Percentiles rank a stretch among this genome's conserved stretches.
phyloP scores from a whole-genome alignment of 495 filamentous ascomycete genomes.

The Penicillium roqueforti region DNA sequence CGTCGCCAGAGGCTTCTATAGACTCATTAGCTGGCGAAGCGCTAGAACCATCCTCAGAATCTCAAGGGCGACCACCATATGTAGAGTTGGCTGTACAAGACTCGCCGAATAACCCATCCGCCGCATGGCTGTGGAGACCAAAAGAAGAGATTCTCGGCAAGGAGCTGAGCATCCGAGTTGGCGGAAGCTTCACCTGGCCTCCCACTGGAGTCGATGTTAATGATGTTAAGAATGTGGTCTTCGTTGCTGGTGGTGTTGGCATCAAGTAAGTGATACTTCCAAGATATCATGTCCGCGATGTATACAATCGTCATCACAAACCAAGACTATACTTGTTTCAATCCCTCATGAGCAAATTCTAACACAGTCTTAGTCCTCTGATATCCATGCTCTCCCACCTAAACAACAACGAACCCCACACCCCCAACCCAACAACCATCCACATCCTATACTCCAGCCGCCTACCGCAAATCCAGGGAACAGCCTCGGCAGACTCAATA shows the following conservation, averaged over 20 bases:
- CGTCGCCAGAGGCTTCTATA: conserved; percentile 19
- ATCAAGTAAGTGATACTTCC: conserved; percentile 54
- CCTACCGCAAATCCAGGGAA: conserved; percentile 22
- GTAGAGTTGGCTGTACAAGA: conserved; percentile 73
- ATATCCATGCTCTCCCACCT: conserved; percentile 56
- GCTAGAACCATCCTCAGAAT: conserved; percentile 17
- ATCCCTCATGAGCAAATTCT: background rate
- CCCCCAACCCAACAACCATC: conserved; percentile 24
- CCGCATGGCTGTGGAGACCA: conserved; percentile 70
- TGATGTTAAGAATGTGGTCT: conserved; percentile 54
- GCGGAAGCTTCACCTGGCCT: conserved; percentile 78
- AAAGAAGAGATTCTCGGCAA: conserved; percentile 50
- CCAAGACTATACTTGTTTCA: background rate
- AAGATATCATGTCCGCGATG: background rate
- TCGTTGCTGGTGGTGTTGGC: conserved; percentile 80
- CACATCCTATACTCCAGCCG: conserved; percentile 45
- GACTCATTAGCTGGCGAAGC: conserved; percentile 22
- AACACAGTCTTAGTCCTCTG: conserved; percentile 40
- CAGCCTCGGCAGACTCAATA: conserved; percentile 36
- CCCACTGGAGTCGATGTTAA: conserved; percentile 41
- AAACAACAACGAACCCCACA: conserved; percentile 25
- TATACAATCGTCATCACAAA: background rate
- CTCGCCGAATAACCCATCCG: conserved; percentile 62
- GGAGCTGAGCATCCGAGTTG: conserved; percentile 63
- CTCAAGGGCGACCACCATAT: conserved; percentile 39